Conservation (phyloP, 1,284 basidiomycete genomes). For the Leccinum brunneo-olivaceum region DNA sequence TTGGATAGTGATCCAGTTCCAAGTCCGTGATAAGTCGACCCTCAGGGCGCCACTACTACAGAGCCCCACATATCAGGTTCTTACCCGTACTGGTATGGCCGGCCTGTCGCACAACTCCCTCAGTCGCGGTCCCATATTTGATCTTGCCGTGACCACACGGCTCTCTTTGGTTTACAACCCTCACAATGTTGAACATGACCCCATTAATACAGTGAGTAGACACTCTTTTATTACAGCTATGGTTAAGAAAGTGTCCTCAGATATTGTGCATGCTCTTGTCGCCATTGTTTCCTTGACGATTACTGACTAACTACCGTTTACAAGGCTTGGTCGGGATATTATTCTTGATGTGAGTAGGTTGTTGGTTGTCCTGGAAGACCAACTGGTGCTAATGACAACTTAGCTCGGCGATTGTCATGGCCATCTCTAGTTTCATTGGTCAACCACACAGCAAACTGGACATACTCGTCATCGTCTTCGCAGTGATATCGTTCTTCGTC, state of each 20-base stretch:
- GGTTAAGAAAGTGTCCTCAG: conserved; percentile 6
- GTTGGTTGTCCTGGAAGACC: background rate
- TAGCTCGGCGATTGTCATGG: conserved; percentile 22
- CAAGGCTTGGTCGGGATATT: conserved; percentile 19
- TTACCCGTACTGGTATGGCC: conserved; percentile 1
- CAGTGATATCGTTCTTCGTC: conserved; percentile 16
- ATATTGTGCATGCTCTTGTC: conserved; percentile 11
- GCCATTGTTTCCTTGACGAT: background rate
- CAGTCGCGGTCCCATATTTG: background rate
- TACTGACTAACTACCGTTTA: background rate
- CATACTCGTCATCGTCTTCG: conserved; percentile 13
- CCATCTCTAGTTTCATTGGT: conserved; percentile 10
- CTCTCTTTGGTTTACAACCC: no score
- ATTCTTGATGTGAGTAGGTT: conserved; percentile 22
- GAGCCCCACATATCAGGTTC: no score
- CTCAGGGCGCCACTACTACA: no score
- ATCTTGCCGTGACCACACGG: background rate
- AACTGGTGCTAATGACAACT: background rate
- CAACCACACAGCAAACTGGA: conserved; percentile 18
- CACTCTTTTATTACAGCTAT: background rate
- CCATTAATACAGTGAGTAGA: conserved; percentile 18
- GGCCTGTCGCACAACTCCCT: conserved; percentile 3
- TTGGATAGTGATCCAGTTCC: no score
- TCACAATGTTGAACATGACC: conserved; percentile 4
- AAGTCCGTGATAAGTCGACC: no score